A percentile compares a stretch with the other conserved stretches of the same genome.
phyloP scores from a whole-genome alignment of 495 filamentous ascomycete genomes.

The Penicillium arizonense region DNA sequence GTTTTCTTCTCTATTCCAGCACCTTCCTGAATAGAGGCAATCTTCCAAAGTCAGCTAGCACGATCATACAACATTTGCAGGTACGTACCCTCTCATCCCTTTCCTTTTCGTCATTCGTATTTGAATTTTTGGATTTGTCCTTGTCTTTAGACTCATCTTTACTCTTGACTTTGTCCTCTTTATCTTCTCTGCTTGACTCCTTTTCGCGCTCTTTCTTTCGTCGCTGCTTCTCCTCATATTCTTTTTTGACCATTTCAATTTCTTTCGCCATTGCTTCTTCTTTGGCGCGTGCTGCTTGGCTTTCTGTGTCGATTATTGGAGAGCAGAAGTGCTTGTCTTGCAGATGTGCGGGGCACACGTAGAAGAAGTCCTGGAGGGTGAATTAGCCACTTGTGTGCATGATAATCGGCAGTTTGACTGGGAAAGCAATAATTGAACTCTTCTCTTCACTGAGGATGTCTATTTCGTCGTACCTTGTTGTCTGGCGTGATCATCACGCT shows the following conservation, averaged over 20 bases:
- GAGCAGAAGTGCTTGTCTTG: conserved; percentile 80
- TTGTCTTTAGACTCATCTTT: conserved; percentile 48
- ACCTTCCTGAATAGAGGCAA: conserved; percentile 37
- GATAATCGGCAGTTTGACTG: not conserved
- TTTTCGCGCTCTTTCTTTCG: conserved; percentile 34
- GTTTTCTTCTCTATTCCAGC: conserved; percentile 23
- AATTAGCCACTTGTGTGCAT: conserved; percentile 1
- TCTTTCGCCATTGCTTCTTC: conserved; percentile 68
- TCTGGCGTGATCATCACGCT: conserved; percentile 88
- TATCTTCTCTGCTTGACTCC: conserved; percentile 33
- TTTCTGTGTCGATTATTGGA: conserved; percentile 75
- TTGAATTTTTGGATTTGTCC: conserved; percentile 17
- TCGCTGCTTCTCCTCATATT: conserved; percentile 44
- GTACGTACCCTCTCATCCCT: conserved; percentile 51
- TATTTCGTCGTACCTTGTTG: conserved; percentile 64
- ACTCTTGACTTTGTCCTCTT: conserved; percentile 49
- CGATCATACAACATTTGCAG: not conserved
- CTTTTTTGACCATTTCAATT: conserved; percentile 69
- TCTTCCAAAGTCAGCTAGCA: conserved; percentile 19
- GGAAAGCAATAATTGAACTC: too few relatives aligned
- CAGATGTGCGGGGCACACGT: conserved; percentile 80
- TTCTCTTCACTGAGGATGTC: too few relatives aligned
- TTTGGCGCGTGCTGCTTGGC: conserved; percentile 62
- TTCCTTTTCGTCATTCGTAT: conserved; percentile 49
- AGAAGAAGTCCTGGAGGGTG: conserved; percentile 84